Evolutionary conservation across 2,329 filamentous ascomycete species (phyloP), one percentile per base, ranked within the genome.

Genomic region (Corinectria fuckeliana): DNA sequence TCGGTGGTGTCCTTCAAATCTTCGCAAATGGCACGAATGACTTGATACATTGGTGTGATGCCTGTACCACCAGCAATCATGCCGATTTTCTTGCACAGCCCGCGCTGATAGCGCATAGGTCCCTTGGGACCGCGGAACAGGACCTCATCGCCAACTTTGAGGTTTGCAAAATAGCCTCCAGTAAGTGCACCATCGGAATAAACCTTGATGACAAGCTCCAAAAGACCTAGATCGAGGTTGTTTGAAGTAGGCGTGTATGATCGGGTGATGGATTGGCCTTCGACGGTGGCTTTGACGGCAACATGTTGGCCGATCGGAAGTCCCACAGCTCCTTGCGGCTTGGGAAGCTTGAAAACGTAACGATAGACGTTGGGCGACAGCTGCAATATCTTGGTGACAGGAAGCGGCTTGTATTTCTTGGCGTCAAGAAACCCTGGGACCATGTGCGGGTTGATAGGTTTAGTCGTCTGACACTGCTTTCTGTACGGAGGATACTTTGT

Each of bases 21-120:
- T 67, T 88, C 85, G 66, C 85, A 87, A 56, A 89, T 86, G 41
- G 85, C 85, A 4, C 85, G 82, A 67, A 89, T 87, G 6, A 89
- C 72, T 68, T 89, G 86, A 53, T 69, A 76, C 72, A 76, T 74
- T 10, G 74, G 73, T 0, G 41, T 76, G 32, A 75, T 74, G 10
- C 74, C 74, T 0, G 74, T 75, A 6, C 74, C 74, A 0, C 83
- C 83, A 1, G 82, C 83, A 1, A 87, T 69, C 84, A 87, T 86
- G 56, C 83, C 83, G 38, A 87, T 78, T 39, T 75, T 71, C 62
- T 75, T 77, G 48, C 73, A 75, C 1, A 80, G 71, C 0, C 75
- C 76, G 18, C 74, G 76, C 14, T 69, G 69, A 68, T 86, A 86
- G 9, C 76, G 76, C 82, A 86, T 85, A 1, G 82, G 78, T 9